A percentile compares a stretch with the other conserved stretches of the same genome.
Conservation (phyloP, 495 filamentous ascomycete genomes). For the Chaetomium fimeti region DNA sequence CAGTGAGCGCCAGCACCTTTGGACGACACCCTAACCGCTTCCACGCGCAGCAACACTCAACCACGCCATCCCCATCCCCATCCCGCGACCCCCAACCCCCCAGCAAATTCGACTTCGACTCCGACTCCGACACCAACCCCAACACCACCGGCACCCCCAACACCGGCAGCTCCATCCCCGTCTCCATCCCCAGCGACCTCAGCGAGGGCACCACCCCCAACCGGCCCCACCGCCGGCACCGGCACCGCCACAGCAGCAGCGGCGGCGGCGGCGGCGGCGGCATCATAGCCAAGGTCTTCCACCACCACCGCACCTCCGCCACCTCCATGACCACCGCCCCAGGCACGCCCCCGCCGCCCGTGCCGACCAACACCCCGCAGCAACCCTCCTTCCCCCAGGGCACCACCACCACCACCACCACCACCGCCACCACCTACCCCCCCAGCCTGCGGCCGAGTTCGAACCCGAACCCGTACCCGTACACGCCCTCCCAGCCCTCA, state of each 20-base stretch:
- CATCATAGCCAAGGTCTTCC: conserved; percentile 13
- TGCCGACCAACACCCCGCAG: not conserved
- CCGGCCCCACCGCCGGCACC: not conserved
- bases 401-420: not conserved
- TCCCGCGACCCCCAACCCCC: not conserved
- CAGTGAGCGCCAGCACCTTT: conserved; percentile 2
- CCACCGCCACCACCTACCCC: not conserved
- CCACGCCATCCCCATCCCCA: not conserved
- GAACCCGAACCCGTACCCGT: not conserved
- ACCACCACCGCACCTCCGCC: not conserved
- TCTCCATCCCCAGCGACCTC: conserved; percentile 13
- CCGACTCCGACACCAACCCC: not conserved
- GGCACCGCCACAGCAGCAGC: not conserved
- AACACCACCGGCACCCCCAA: not conserved
- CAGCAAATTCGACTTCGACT: conserved; percentile 1
- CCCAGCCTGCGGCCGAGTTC: not conserved
- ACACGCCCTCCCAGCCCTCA: not conserved
- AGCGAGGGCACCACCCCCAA: not conserved
- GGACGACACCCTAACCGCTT: too few species aligned
- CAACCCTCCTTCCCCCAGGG: not conserved
- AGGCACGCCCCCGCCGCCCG: not conserved
- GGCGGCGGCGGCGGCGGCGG: not conserved
- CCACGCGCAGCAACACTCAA: conserved; percentile 3
- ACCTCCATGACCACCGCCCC: not conserved
- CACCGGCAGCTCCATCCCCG: conserved; percentile 5